phyloP scores from a whole-genome alignment of 108 stramenopile genomes.

The Cylindrotheca fusiformis region DNA sequence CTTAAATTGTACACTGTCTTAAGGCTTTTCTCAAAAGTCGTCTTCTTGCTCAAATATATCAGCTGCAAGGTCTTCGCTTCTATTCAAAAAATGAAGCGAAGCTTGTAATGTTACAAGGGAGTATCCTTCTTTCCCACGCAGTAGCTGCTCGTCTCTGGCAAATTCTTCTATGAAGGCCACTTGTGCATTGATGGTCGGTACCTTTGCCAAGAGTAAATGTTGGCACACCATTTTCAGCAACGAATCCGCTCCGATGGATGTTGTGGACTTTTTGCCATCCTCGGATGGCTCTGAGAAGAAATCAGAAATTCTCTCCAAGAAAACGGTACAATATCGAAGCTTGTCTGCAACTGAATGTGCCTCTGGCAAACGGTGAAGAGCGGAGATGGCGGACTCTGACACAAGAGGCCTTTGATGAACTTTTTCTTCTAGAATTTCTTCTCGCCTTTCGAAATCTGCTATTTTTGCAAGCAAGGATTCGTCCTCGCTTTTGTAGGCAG shows the following conservation, averaged over 20 bases:
- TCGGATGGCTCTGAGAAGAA: constrained; percentile 44
- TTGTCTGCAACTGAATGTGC: constrained; percentile 74
- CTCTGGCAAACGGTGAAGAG: constrained; percentile 51
- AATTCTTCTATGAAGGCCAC: constrained; percentile 87
- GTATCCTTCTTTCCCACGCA: constrained; percentile 86
- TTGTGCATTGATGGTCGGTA: constrained; percentile 69
- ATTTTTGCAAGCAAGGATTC: constrained; percentile 44
- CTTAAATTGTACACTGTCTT: too few species aligned
- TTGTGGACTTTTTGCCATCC: constrained; percentile 10
- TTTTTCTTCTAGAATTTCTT: neutral
- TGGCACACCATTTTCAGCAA: constrained; percentile 81
- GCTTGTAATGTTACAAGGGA: constrained; percentile 83
- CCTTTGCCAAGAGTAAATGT: constrained; percentile 68
- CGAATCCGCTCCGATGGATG: constrained; percentile 68
- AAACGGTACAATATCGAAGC: constrained; percentile 59
- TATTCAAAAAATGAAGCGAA: constrained; percentile 77
- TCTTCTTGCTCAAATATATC: constrained; percentile 52
- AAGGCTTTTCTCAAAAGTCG: too few species aligned
- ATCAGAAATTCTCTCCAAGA: constrained; percentile 69
- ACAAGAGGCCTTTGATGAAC: constrained; percentile 8
- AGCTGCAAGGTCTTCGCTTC: constrained; percentile 49
- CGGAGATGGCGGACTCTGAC: constrained; percentile 43
- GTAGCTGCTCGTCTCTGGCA: constrained; percentile 77
- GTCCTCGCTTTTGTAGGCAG: constrained; percentile 39
- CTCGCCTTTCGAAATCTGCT: constrained; percentile 26